Base-by-base conservation (phyloP, 352 stramenopile genomes). In the Pythium periplocum region DNA sequence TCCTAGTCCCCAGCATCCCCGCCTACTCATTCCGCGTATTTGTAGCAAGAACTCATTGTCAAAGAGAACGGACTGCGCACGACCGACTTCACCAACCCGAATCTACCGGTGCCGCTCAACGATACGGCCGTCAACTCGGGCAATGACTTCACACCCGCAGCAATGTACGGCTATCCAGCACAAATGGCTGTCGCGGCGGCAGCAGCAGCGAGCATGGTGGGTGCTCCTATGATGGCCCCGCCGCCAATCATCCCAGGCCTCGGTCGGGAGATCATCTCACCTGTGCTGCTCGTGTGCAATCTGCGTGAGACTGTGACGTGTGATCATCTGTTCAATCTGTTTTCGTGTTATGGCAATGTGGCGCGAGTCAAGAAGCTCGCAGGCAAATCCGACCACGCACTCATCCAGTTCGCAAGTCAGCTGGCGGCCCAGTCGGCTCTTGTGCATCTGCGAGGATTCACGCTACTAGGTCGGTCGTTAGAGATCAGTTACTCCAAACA, bases 301-400 rank as follows among this genome's bases (percentile, higher is more conserved):
- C 48, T 86, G 10, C 65, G 65, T 34, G 67, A 82, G 34, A 66
- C 57, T 33, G 62, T 83, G 50, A 73, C 73, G 12, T 87, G 76
- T 56, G 74, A 87, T 47, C 62, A 82, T 30, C 43, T 87, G 2
- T 87, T 87, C 70, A 83, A 87, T 47, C 53, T 87, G 11, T 87
- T 87, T 34, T 87, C 76, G 17, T 87, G 73, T 49, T 87, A 87
- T 37, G 76, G 76, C 17, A 85, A 87, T 59, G 73, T 87, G 4
- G 54, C 63, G 7, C 76, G 73, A 36, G 53, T 87, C 48, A 85
- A 85, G 65, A 85, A 82, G 47, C 63, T 87, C 34, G 69, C 56
- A 17, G 62, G 52, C 33, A 87, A 87, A 47, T 61, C 69, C 4
- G 75, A 83, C 53, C 75, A 87, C 39, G 76, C 76, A 7, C 57